These are phyloP conservation scores for Manihot esculenta DNA, from an alignment of 441 rosid genomes.

Conservation along the genomic window DNA sequence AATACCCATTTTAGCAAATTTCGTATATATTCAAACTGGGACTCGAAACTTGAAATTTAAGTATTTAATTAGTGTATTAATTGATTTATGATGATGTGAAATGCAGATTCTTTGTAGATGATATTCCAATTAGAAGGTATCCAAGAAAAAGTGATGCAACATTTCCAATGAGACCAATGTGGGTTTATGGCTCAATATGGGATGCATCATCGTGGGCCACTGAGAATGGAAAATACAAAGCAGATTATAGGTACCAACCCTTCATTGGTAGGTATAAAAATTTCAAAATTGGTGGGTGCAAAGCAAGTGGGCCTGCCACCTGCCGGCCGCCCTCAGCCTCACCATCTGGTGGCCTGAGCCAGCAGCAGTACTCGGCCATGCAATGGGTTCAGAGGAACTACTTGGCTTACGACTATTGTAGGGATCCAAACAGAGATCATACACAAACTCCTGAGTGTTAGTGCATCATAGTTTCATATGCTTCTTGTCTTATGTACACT, in stretches of 20 bases:
- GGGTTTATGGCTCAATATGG: slow-evolving; percentile 97
- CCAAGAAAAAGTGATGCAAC: slow-evolving; percentile 72
- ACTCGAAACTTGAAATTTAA: too few relatives aligned
- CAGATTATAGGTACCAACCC: slow-evolving; percentile 83
- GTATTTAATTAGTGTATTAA: too few relatives aligned
- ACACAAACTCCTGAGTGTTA: slow-evolving; percentile 78
- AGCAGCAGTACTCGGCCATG: slow-evolving; percentile 65
- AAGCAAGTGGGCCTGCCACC: slow-evolving; percentile 46
- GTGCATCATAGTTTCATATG: background rate
- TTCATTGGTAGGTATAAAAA: slow-evolving; percentile 65
- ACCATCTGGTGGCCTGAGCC: slow-evolving; percentile 53
- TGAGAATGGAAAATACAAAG: slow-evolving; percentile 88
- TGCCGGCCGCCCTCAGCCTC: slow-evolving; percentile 66
- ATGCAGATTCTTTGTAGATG: slow-evolving; percentile 86
- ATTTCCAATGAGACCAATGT: slow-evolving; percentile 89
- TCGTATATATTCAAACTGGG: too few relatives aligned
- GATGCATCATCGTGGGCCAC: slow-evolving; percentile 99
- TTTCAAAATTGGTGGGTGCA: slow-evolving; percentile 74
- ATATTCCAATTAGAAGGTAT: slow-evolving; percentile 89
- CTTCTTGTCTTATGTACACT: background rate
- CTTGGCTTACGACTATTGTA: slow-evolving; percentile 75
- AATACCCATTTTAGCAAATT: too few relatives aligned
- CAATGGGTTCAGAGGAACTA: slow-evolving; percentile 72
- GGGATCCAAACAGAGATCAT: slow-evolving; percentile 69
- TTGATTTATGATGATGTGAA: slow-evolving; percentile 20